Base-by-base conservation (phyloP, 2,329 filamentous ascomycete species). In the Botrytis porri region DNA sequence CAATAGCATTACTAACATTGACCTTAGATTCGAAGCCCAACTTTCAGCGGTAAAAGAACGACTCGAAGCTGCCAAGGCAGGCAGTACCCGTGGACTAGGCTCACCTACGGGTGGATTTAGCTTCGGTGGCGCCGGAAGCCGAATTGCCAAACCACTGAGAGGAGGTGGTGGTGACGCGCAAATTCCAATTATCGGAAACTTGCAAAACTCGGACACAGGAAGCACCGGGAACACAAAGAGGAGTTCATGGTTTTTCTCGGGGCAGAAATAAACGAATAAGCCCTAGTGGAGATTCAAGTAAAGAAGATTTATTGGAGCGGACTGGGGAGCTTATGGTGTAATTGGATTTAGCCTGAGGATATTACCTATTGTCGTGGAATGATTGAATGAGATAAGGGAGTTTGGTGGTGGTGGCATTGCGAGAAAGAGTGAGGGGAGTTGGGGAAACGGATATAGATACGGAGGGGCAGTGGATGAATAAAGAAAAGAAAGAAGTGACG, bases 1-100 rank as follows among this genome's bases (percentile, higher is more conserved):
- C 20, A 37, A 54, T 59, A 71, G 75, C 73, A 72, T 75, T 79
- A 74, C 80, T 70, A 61, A 45, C 25, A 20, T 29, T 32, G 16
- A 18, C 63, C 29, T 70, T 81, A 98, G 96, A 82, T 99, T 99
- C 86, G 96, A 99, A 86, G 92, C 93, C 54, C 96, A 99, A 84
- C 93, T 99, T 81, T 93, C 94, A 61, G 94, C 95, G 69, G 96
- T 99, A 84, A 99, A 98, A 86, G 96, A 99, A 82, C 93, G 96
- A 75, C 91, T 99, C 77, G 96, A 99, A 84, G 93, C 94, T 70
- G 96, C 95, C 82, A 99, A 98, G 84, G 89, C 91, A 66, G 94
- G 95, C 79, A 96, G 93, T 77, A 97, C 95, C 18, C 92, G 94
- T 77, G 94, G 93, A 71, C 89, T 98, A 72, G 89, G 89, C 77